A percentile compares a stretch with the other conserved stretches of the same genome.
These are phyloP conservation scores for Fusarium virguliforme DNA, from an alignment of 2,329 filamentous ascomycete genomes.

Conservation along the genomic window DNA sequence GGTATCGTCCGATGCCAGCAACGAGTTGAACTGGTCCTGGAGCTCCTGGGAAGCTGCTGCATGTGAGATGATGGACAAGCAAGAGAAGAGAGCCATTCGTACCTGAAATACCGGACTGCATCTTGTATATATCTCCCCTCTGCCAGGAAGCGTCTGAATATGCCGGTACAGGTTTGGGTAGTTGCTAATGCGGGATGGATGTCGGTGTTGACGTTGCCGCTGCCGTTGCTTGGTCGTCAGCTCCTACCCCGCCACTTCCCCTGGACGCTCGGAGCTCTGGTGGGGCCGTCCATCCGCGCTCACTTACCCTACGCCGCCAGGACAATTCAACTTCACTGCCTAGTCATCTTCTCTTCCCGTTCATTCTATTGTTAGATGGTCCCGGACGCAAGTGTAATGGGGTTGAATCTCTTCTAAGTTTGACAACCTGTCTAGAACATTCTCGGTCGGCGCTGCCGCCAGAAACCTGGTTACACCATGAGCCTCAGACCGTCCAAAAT, in stretches of 20 bases:
- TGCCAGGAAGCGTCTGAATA: not conserved
- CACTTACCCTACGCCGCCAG: constrained; percentile 41
- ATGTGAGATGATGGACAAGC: constrained; percentile 19
- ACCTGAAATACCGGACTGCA: constrained; percentile 88
- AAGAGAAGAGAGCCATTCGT: constrained; percentile 39
- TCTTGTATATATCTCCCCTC: constrained; percentile 54
- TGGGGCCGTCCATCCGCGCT: constrained; percentile 37
- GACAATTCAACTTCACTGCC: not conserved
- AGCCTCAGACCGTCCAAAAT: constrained; percentile 30
- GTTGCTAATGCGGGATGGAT: not conserved
- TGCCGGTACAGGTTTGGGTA: not conserved
- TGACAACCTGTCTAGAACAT: not conserved
- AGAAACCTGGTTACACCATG: constrained; percentile 11
- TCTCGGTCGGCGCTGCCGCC: not conserved
- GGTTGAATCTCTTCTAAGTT: not conserved
- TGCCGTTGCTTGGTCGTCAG: constrained; percentile 44
- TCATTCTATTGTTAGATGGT: not conserved
- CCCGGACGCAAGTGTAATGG: not conserved
- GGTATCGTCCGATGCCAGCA: constrained; percentile 73
- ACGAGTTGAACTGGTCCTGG: constrained; percentile 78
- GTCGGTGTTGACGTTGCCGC: constrained; percentile 31
- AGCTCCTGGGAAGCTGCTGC: constrained; percentile 82
- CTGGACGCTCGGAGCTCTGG: constrained; percentile 41
- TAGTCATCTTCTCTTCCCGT: not conserved
- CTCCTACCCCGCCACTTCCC: constrained; percentile 49